These are phyloP conservation scores for Cryptococcus deneoformans DNA, from an alignment of 1,284 basidiomycete species.

Conservation along the genomic window DNA sequence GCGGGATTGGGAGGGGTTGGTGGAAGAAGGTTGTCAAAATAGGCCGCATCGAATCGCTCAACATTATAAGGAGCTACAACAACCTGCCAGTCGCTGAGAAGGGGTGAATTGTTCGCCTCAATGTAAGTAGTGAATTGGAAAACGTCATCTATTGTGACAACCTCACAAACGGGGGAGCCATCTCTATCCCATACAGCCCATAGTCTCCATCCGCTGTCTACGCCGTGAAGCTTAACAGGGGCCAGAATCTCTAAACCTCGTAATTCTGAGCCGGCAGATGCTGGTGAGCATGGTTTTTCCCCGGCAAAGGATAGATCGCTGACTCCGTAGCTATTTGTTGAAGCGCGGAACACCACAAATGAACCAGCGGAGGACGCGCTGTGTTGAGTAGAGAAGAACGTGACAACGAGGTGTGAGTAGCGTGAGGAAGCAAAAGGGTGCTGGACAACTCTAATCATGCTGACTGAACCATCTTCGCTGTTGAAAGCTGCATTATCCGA, in stretches of 20 bases:
- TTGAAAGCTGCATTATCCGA: conserved; percentile 4
- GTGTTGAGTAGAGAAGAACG: conserved; percentile 42
- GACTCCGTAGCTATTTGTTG: conserved; percentile 22
- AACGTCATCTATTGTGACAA: conserved; percentile 32
- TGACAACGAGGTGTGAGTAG: conserved; percentile 43
- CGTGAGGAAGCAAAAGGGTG: conserved; percentile 33
- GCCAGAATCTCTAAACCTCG: conserved; percentile 48
- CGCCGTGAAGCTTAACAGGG: conserved; percentile 23
- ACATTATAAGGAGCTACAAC: conserved; percentile 35
- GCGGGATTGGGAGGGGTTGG: conserved; percentile 58
- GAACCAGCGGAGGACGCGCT: conserved; percentile 35
- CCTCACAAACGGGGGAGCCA: conserved; percentile 25
- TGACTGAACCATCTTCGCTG: conserved; percentile 13
- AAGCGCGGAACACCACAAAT: conserved; percentile 45
- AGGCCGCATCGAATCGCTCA: conserved; percentile 76
- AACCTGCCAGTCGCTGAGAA: conserved; percentile 38
- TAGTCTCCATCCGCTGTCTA: conserved; percentile 44
- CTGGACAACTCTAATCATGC: conserved; percentile 39
- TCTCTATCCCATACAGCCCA: conserved; percentile 51
- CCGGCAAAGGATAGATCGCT: conserved; percentile 40
- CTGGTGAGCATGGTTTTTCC: conserved; percentile 26
- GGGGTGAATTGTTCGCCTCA: conserved; percentile 14
- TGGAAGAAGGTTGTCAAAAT: conserved; percentile 77
- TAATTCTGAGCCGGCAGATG: conserved; percentile 34
- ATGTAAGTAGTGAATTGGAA: conserved; percentile 39